phyloP scores from a whole-genome alignment of 371 early-diverging fungal species.

The Rhizopus arrhizus region DNA sequence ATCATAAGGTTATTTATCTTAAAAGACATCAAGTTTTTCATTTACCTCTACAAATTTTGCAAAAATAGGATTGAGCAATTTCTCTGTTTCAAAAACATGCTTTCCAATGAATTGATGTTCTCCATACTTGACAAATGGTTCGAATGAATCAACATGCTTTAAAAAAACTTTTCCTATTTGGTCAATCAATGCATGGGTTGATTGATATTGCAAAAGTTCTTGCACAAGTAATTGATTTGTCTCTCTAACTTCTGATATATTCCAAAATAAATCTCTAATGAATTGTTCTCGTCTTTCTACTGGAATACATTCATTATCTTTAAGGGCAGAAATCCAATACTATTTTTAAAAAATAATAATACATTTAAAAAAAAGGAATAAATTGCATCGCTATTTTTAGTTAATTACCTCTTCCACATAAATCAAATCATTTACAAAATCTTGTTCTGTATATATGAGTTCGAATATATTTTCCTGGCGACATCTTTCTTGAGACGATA shows the following conservation, averaged over 20 bases:
- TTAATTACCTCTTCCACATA: slow-evolving; percentile 63
- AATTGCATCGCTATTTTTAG: slow-evolving; percentile 51
- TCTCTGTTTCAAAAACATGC: slow-evolving; percentile 79
- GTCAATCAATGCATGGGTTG: slow-evolving; percentile 69
- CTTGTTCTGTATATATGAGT: slow-evolving; percentile 83
- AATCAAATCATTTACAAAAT: slow-evolving; percentile 79
- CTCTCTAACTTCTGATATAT: slow-evolving; percentile 72
- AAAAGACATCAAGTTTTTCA: background rate
- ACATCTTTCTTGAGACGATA: slow-evolving; percentile 72
- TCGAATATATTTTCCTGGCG: slow-evolving; percentile 92
- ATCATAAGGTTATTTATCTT: slow-evolving; percentile 23
- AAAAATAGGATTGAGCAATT: slow-evolving; percentile 64
- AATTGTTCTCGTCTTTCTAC: slow-evolving; percentile 54
- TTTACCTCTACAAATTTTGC: slow-evolving; percentile 72
- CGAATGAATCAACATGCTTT: slow-evolving; percentile 67
- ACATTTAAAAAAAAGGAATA: slow-evolving; percentile 19
- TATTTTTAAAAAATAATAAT: slow-evolving; percentile 47
- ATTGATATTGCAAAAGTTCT: slow-evolving; percentile 73
- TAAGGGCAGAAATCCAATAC: slow-evolving; percentile 76
- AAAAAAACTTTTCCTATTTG: slow-evolving; percentile 86
- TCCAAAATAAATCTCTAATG: slow-evolving; percentile 80
- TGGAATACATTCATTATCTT: slow-evolving; percentile 43
- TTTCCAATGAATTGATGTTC: slow-evolving; percentile 85
- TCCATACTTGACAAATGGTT: slow-evolving; percentile 86
- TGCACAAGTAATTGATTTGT: slow-evolving; percentile 70